Conservation (phyloP, 176 grass and related monocot genomes). For the Carex parvula region DNA sequence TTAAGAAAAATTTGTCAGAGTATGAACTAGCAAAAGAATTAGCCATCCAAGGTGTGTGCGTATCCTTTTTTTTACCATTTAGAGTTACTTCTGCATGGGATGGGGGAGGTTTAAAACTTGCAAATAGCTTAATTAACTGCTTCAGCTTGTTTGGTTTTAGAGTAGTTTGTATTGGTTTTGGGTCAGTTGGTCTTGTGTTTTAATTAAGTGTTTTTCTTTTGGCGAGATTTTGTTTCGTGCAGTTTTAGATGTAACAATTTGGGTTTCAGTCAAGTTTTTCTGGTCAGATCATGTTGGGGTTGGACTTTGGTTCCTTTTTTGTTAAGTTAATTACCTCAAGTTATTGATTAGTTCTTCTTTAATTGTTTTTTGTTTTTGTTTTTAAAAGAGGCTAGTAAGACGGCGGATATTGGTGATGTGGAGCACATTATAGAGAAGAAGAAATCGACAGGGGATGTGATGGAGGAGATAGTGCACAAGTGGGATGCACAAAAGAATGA, state of each 20-base stretch:
- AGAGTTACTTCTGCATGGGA: no score
- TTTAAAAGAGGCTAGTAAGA: conserved; percentile 41
- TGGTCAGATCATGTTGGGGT: background rate
- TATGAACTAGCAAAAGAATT: conserved; percentile 64
- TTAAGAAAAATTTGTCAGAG: conserved; percentile 56
- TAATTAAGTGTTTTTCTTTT: background rate
- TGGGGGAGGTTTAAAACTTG: no score
- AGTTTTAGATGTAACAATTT: background rate
- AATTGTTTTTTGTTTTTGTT: background rate
- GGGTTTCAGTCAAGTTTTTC: background rate
- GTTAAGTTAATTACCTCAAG: background rate
- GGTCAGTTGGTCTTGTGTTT: background rate
- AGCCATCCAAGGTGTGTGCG: conserved; percentile 42
- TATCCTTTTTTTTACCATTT: background rate
- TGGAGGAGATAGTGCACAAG: conserved; percentile 51
- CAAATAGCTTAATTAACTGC: background rate
- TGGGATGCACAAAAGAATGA: conserved; percentile 70
- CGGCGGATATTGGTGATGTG: conserved; percentile 43
- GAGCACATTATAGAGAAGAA: conserved; percentile 50
- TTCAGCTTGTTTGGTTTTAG: background rate
- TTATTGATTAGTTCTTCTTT: background rate
- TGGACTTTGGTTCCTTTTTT: background rate
- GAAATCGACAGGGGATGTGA: conserved; percentile 36
- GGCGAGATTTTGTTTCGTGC: background rate
- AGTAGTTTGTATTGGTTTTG: background rate